Percentiles rank a stretch among this genome's conserved stretches.
Evolutionary conservation across 2,329 filamentous ascomycete species (phyloP).

Genomic region (Periconia sp.): DNA sequence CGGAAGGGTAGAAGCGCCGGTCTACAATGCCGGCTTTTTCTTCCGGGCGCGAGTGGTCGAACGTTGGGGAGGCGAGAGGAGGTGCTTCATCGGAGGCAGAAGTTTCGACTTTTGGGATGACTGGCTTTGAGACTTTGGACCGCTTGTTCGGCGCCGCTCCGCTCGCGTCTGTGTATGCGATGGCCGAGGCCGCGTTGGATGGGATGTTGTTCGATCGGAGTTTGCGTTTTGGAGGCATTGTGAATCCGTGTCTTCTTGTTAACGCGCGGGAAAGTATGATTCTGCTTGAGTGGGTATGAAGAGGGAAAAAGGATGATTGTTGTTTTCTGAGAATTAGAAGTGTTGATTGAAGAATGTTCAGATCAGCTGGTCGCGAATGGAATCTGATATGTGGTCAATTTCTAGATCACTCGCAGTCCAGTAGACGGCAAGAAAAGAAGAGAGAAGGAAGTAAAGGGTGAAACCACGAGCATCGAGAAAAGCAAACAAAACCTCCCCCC

Average conservation of each 20-base stretch:
- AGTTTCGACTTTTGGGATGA: slow-evolving; percentile 18
- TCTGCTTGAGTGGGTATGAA: too few relatives aligned
- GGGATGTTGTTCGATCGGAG: slow-evolving; percentile 14
- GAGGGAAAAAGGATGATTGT: not conserved
- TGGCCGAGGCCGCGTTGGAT: slow-evolving; percentile 29
- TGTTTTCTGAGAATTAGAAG: too few relatives aligned
- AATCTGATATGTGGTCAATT: too few relatives aligned
- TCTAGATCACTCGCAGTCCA: too few relatives aligned
- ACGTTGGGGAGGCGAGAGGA: slow-evolving; percentile 7
- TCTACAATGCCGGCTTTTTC: slow-evolving; percentile 46
- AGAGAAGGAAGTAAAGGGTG: too few relatives aligned
- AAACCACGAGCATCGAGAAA: too few relatives aligned
- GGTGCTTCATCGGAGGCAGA: slow-evolving; percentile 12
- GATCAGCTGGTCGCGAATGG: too few relatives aligned
- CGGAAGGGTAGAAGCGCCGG: slow-evolving; percentile 75
- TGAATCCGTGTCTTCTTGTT: not conserved
- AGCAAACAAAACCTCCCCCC: too few relatives aligned
- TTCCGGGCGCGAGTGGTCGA: slow-evolving; percentile 43
- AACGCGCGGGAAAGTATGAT: not conserved
- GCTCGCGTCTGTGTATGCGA: slow-evolving; percentile 35
- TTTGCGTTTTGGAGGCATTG: slow-evolving; percentile 41
- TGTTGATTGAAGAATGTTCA: too few relatives aligned
- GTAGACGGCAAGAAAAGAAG: too few relatives aligned
- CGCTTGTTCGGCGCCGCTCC: slow-evolving; percentile 42
- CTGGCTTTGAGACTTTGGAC: slow-evolving; percentile 34